Base-by-base conservation (phyloP, 2,329 filamentous ascomycete genomes). In the Diaporthe citriasiana region DNA sequence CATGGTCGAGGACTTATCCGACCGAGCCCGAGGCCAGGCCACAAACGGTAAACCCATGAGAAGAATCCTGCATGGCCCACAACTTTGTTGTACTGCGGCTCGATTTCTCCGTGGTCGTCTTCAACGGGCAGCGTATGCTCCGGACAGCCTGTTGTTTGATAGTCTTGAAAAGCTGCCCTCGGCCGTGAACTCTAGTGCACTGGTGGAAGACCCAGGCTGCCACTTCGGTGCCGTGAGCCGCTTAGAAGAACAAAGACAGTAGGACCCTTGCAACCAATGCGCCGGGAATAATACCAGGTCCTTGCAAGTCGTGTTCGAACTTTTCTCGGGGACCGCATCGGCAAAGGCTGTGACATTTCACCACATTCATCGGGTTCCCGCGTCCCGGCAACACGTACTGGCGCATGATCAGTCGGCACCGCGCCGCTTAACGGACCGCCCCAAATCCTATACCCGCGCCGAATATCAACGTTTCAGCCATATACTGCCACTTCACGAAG, bases 101-200 rank as follows among this genome's bases (percentile, higher is more conserved):
- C n/a, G 47, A 68, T 68, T 66, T 68, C 63, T 68, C 63, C 63
- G 63, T 68, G 63, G 63, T 15, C n/a, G 22, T 22, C n/a, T 30
- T 50, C 30, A 13, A 66, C 27, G 47, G 15, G 12, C 47, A 51
- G 45, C n/a, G 33, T 27, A 33, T 51, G 63, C 47, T 53, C 40
- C 45, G n/a, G 63, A 13, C 33, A 38, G 47, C 7, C 47, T 33
- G 53, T 30, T 27, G 63, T 66, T 66, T 66, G 63, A 66, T 66
- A 45, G 22, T 19, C 63, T 22, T 22, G 47, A 30, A 13, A 33
- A 25, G 33, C 22, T 40, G 63, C 22, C 15, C 45, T 66, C 45
- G 51, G 30, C 63, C 63, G 63, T 27, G 47, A 53, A 68, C 30
- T 50, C 27, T n/a, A 6, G 27, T 68, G 45, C 45, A 66, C 38